Evolutionary conservation across 768 basidiomycete genomes (phyloP), one percentile per base, ranked within the genome.

Genomic region (Rhodosporidiobolus odoratus): DNA sequence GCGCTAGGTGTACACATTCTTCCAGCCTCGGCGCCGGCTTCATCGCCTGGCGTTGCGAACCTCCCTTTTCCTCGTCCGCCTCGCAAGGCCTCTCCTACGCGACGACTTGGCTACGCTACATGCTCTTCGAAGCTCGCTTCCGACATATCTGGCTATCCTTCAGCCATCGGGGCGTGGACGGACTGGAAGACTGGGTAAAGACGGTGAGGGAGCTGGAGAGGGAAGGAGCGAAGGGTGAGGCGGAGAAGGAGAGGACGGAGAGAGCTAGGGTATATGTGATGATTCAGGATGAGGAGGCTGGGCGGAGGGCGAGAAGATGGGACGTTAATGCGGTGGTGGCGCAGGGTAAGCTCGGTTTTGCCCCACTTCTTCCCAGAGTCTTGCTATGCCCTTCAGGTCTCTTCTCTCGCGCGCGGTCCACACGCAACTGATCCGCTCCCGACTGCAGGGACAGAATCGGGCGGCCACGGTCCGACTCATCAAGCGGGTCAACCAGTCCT

Each of bases 281-380:
- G 75, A 81, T 90, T n/a, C 82, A 83, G 50, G 85, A 86, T 47
- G 82, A 84, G 13, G 80, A 85, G 66, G 84, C 88, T 66, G 88
- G 87, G 12, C 79, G 83, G 27, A 71, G 82, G 62, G 90, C 89
- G 27, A 77, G 82, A n/a, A 82, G 85, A n/a, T 89, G 86, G 86
- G 84, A 86, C 73, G 85, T 82, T 13, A 91, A 92, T 77, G 84
- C 87, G 45, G 79, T 92, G 65, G 86, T 92, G 25, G 88, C 85
- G 4, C 91, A 92, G 85, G 89, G 91, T 89, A 74, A 43, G 75
- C n/a, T n/a, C n/a, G n/a, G n/a, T n/a, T n/a, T n/a, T n/a, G n/a
- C n/a, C n/a, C n/a, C n/a, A n/a, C n/a, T 65, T 16, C 17, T 66
- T 27, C 52, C 62, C 25, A 52, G 61, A 59, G 65, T n/a, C 37